These are phyloP conservation scores for Apiospora sp. DNA, from an alignment of 2,329 filamentous ascomycete species.

Conservation along the genomic window DNA sequence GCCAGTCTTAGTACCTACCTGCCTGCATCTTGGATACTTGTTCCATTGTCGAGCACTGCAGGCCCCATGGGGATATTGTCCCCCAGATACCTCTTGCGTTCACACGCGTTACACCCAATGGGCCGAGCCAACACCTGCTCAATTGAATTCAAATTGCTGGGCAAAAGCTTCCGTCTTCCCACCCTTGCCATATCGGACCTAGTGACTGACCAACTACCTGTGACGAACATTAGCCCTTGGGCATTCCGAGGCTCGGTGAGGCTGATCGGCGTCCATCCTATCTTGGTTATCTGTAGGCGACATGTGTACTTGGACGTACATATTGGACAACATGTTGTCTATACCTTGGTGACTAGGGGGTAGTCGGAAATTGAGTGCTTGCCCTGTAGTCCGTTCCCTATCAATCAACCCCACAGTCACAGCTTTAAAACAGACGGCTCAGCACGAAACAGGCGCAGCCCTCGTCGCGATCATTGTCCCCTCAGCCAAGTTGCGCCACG, in stretches of 20 bases:
- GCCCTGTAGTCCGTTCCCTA: neutral
- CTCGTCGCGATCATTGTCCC: conserved; percentile 1
- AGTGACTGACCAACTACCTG: conserved; percentile 1
- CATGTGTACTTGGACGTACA: neutral
- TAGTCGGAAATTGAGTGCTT: conserved; percentile 20
- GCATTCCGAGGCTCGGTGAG: neutral
- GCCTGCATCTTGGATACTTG: conserved; percentile 19
- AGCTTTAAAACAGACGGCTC: conserved; percentile 18
- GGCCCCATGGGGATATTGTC: neutral
- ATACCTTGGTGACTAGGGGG: neutral
- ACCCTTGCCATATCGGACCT: neutral
- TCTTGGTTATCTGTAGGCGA: neutral
- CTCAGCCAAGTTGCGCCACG: conserved; percentile 12
- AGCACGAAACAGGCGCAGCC: conserved; percentile 21
- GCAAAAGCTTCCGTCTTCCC: neutral
- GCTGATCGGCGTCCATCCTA: neutral
- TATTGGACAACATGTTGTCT: neutral
- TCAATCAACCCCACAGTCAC: conserved; percentile 17
- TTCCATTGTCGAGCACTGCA: conserved; percentile 20
- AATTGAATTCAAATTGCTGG: conserved; percentile 21
- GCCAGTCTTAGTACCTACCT: conserved; percentile 11
- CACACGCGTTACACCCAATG: conserved; percentile 18
- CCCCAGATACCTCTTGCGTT: conserved; percentile 20
- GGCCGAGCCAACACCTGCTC: conserved; percentile 16
- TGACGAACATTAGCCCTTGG: neutral